A percentile compares a stretch with the other conserved stretches of the same genome.
phyloP scores from a whole-genome alignment of 2,329 filamentous ascomycete genomes.

The Grosmannia clavigera region DNA sequence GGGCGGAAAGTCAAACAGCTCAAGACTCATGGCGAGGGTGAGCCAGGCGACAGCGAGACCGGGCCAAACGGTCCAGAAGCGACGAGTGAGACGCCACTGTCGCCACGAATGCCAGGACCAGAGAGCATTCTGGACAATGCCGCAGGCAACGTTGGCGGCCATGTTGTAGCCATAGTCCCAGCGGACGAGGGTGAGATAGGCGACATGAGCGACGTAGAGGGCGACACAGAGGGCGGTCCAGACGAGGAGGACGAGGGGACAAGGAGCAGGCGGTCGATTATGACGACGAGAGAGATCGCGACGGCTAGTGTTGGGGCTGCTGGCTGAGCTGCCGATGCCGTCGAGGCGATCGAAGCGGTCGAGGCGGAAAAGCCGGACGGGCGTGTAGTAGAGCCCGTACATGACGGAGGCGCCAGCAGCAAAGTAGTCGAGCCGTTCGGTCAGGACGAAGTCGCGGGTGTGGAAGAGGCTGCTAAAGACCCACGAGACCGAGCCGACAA shows the following conservation, averaged over 20 bases:
- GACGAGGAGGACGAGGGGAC: constrained; percentile 42
- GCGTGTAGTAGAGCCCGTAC: constrained; percentile 80
- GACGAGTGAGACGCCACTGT: constrained; percentile 58
- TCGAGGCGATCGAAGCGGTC: constrained; percentile 29
- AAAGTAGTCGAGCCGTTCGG: constrained; percentile 95
- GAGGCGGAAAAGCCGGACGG: constrained; percentile 71
- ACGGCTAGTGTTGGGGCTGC: constrained; percentile 2
- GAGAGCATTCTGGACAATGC: constrained; percentile 66
- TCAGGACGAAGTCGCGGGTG: constrained; percentile 70
- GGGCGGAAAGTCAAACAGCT: constrained; percentile 88
- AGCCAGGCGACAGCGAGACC: constrained; percentile 87
- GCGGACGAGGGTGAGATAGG: constrained; percentile 69
- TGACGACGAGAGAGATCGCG: neutral
- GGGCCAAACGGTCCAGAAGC: constrained; percentile 78
- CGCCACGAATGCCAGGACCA: constrained; percentile 77
- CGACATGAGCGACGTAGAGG: constrained; percentile 66
- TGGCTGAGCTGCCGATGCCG: neutral
- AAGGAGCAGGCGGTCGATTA: neutral
- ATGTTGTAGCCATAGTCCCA: constrained; percentile 99
- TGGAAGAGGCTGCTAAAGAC: constrained; percentile 85
- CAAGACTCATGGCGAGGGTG: constrained; percentile 85
- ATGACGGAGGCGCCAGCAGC: constrained; percentile 80
- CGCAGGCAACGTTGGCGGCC: constrained; percentile 79
- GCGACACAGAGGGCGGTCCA: constrained; percentile 65
- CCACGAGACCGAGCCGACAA: constrained; percentile 76